phyloP scores from a whole-genome alignment of 2,329 filamentous ascomycete genomes.

The Sordariomycetes sp. region DNA sequence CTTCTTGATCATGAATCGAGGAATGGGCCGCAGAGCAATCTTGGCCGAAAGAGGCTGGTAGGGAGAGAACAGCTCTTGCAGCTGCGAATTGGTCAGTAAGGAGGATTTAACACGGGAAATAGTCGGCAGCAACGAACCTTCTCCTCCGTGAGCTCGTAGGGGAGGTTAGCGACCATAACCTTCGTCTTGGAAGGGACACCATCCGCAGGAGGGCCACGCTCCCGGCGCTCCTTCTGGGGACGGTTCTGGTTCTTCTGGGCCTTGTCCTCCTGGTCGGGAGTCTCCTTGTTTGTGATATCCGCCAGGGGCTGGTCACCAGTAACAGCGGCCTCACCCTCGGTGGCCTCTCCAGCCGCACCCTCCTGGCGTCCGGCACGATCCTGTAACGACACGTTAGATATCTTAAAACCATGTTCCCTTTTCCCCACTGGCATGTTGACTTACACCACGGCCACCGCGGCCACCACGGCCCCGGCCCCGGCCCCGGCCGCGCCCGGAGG shows the following conservation, averaged over 20 bases:
- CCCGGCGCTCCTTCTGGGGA: slow-evolving; percentile 46
- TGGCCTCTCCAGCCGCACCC: slow-evolving; percentile 8
- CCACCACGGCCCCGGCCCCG: slow-evolving; percentile 58
- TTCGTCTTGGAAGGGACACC: slow-evolving; percentile 98
- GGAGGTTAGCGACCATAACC: slow-evolving; percentile 99
- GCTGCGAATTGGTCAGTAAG: slow-evolving; percentile 35
- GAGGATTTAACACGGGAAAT: neutral
- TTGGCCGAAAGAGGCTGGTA: slow-evolving; percentile 93
- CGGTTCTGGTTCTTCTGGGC: slow-evolving; percentile 41
- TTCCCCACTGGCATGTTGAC: neutral
- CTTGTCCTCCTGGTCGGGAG: slow-evolving; percentile 47
- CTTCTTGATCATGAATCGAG: slow-evolving; percentile 99
- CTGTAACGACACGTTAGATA: neutral
- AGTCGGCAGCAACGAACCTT: slow-evolving; percentile 46
- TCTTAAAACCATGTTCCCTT: neutral
- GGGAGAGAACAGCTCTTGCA: slow-evolving; percentile 90
- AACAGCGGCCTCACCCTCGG: slow-evolving; percentile 20
- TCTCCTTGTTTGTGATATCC: slow-evolving; percentile 40
- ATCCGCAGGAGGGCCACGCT: slow-evolving; percentile 94
- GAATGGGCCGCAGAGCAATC: slow-evolving; percentile 96
- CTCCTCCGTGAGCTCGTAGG: slow-evolving; percentile 95
- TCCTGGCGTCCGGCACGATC: slow-evolving; percentile 6
- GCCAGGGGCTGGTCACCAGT: slow-evolving; percentile 44
- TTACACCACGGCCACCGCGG: slow-evolving; percentile 42
- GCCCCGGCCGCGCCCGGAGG: slow-evolving; percentile 53